Base-by-base conservation (phyloP, 2,329 filamentous ascomycete species). In the Colletotrichum sansevieriae region DNA sequence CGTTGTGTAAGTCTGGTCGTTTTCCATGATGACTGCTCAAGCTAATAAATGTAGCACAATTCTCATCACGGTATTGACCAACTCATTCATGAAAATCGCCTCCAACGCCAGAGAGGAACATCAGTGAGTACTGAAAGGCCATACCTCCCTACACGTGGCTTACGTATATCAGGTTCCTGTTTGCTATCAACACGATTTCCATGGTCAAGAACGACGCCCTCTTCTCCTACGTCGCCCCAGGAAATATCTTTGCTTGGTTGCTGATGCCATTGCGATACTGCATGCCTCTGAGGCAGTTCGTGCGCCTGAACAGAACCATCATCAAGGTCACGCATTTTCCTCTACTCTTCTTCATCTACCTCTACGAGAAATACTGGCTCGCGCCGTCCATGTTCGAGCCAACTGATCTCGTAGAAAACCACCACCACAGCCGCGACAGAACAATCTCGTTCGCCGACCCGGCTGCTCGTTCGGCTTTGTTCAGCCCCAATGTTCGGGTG, bases 181-280 rank as follows among this genome's bases (percentile, higher is more conserved):
- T 98, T 76, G 95, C 95, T 0, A 94, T 98, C 78, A 98, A 98
- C 76, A 97, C 95, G 4, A 97, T 98, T 57, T 97, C 94, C 4
- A 97, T 97, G 93, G 95, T 98, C 72, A 98, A 98, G 79, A 97
- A 96, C n/a, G 95, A 98, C 77, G 92, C 94, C 0, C 83, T 98
- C 0, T 98, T 98, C 83, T 97, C 94, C 3, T 98, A 98, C 77
- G 88, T 98, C 70, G 92, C 95, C 1, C 95, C 95, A 0, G 91
- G 92, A 13, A 98, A 98, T 76, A 92, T 98, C 35, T 87, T 98
- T 71, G 95, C 93, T 1, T 98, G 95, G 95, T 77, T 95, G 0
- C 83, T 97, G 33, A 94, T 94, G 74, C 95, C 95, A 0, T 78
- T 97, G 51, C 88, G 95, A 71, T 97, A 92, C 76, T 83, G 90